Conservation (phyloP, 1,139 yeast species). For the Pichia sp. region DNA sequence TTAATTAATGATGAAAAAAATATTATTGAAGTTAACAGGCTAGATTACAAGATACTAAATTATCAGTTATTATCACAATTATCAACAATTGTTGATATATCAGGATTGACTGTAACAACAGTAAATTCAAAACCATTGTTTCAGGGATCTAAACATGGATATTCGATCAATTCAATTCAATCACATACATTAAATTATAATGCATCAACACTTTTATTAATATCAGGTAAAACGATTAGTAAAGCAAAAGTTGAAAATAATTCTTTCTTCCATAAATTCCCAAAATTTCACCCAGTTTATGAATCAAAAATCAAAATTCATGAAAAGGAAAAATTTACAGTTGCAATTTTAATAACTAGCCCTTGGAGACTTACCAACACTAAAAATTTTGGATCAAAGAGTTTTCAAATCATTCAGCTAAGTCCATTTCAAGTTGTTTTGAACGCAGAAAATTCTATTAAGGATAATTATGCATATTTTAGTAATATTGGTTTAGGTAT, state of each 20-base stretch:
- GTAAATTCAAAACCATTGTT: constrained; percentile 37
- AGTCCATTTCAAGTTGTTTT: constrained; percentile 60
- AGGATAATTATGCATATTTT: constrained; percentile 47
- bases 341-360: constrained; percentile 21
- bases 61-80: constrained; percentile 9
- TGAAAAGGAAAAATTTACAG: constrained; percentile 3
- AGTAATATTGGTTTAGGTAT: constrained; percentile 69
- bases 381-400: constrained; percentile 59
- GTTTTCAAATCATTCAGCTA: constrained; percentile 53
- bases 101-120: background rate
- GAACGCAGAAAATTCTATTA: constrained; percentile 33
- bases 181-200: constrained; percentile 83
- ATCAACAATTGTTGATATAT: constrained; percentile 5
- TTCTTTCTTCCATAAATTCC: constrained; percentile 46
- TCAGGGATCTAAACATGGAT: constrained; percentile 71
- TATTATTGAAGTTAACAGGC: background rate
- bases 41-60: constrained; percentile 6
- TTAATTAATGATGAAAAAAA: constrained; percentile 42
- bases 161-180: constrained; percentile 81
- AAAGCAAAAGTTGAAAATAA: constrained; percentile 42
- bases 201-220: constrained; percentile 70
- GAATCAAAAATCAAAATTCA: background rate
- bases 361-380: constrained; percentile 81
- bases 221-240: constrained; percentile 58
- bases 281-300: constrained; percentile 32